Evolutionary conservation across 345 rosid genomes (phyloP), one percentile per base, ranked within the genome.

Genomic region (Eucalyptus regnans): DNA sequence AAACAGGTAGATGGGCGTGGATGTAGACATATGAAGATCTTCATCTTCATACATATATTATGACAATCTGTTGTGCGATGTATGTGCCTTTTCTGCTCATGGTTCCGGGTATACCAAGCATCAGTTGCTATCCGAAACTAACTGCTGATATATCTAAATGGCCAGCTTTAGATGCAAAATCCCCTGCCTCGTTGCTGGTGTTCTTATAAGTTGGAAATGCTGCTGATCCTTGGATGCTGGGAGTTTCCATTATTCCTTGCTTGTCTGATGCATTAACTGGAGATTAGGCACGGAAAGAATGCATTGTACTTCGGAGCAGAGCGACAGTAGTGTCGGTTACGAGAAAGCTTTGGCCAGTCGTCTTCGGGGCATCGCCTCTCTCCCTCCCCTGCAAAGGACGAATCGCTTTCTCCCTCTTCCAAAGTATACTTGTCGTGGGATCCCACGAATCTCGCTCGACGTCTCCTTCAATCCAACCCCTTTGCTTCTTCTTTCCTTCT

Each of bases 361-460:
- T 68, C 43, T 56, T 56, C 27, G 62, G 44, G 7, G 80, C 80
- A 33, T 41, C 33, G 68, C 54, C n/a, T 51, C 76, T 64, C 88
- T 62, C 62, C 62, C 88, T 71, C 76, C 81, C 25, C 88, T 71
- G 88, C 88, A 31, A 64, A 8, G 88, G 43, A 66, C 79, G 31
- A 87, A 29, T 48, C 43, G 31, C 50, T 79, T 43, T 52, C 29
- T 29, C 43, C 58, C 86, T 88, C 29, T 64, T 37, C 81, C 46
- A 20, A 71, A 71, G 46, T 33, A 37, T 37, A 71, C 15, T 71
- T 71, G 4, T 71, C 81, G 46, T 9, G 46, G 23, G 46, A 9
- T 86, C 89, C 50, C 83, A 50, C 89, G 84, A 86, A 90, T 90
- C 90, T 91, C 84, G 62, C 90, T 90, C 62, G 48, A 22, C 68